These are phyloP conservation scores for Theobroma grandiflorum DNA, from an alignment of 441 rosid genomes.

Conservation along the genomic window DNA sequence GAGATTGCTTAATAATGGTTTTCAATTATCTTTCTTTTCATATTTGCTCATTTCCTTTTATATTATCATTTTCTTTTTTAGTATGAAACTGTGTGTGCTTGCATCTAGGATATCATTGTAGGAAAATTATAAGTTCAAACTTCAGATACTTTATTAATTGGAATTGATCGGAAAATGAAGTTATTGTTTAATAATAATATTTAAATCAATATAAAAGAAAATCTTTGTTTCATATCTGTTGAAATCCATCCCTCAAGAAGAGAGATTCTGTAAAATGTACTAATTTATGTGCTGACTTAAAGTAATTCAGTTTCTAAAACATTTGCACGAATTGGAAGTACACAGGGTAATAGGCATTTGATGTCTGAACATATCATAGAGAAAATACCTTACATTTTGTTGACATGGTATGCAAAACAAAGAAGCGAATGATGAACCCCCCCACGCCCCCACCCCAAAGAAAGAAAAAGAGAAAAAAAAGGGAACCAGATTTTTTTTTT, in stretches of 20 bases:
- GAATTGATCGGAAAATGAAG: background rate
- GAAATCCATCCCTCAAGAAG: background rate
- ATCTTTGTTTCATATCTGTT: conserved; percentile 9
- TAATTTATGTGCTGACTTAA: too few species aligned
- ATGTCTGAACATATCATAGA: too few species aligned
- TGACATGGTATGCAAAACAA: too few species aligned
- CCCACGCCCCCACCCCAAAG: background rate
- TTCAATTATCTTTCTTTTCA: background rate
- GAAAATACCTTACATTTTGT: too few species aligned
- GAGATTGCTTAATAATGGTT: background rate
- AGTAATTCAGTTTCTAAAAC: too few species aligned
- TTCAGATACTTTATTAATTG: background rate
- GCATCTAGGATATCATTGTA: background rate
- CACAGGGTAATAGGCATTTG: too few species aligned
- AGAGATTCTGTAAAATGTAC: background rate
- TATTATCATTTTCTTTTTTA: background rate
- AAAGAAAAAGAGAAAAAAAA: background rate
- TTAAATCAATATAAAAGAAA: conserved; percentile 2
- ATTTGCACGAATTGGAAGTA: too few species aligned
- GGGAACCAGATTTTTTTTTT: background rate
- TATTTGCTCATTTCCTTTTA: background rate
- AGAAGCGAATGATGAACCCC: background rate
- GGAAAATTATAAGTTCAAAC: background rate
- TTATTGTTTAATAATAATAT: background rate
- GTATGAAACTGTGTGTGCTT: background rate